Evolutionary conservation across 2,329 filamentous ascomycete species (phyloP), one percentile per base, ranked within the genome.

Genomic region (Talaromyces sp.): DNA sequence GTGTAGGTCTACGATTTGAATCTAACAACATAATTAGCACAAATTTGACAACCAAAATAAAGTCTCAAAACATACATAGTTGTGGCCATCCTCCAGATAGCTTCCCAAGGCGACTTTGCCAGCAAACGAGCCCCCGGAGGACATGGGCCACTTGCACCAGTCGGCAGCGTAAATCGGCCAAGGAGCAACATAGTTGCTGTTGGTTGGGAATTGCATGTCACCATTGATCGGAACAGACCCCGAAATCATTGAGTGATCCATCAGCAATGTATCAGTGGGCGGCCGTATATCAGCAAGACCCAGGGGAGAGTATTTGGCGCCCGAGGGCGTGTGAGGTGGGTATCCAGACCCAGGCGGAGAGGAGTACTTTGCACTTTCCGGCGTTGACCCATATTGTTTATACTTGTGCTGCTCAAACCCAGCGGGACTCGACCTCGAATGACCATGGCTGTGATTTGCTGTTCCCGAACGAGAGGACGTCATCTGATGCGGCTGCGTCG

Each of bases 101-200:
- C 95, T 99, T 63, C 94, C 95, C 44, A 99, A 84, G 12, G 95
- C 95, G 68, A 99, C 85, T 77, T 98, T 98, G 44, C 95, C 95
- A 3, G 91, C 92, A 65, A 91, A 88, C 67, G 80, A 80, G 57
- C 70, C 74, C 42, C 88, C 69, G 78, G 87, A 70, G 47, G 92
- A 87, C 2, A 94, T 88, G 16, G 90, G 87, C 94, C 95, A 99
- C 78, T 99, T 99, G 81, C 95, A 99, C 95, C 95, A 99, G 79
- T 99, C 95, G 70, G 96, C 94, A 12, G 95, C 94, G 75, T 98
- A 99, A 60, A 96, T 88, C 14, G 92, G 89, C 92, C 95, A 99
- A 0, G 94, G 93, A 4, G 94, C 92, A 65, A 96, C 79, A 73
- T 97, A 96, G 74, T 94, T 97, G 81, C 92, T 96, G 65, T 94